Percentiles rank a stretch among this genome's conserved stretches.
These are phyloP conservation scores for Barnettozyma pratensis DNA, from an alignment of 805 yeast genomes.

Conservation along the genomic window DNA sequence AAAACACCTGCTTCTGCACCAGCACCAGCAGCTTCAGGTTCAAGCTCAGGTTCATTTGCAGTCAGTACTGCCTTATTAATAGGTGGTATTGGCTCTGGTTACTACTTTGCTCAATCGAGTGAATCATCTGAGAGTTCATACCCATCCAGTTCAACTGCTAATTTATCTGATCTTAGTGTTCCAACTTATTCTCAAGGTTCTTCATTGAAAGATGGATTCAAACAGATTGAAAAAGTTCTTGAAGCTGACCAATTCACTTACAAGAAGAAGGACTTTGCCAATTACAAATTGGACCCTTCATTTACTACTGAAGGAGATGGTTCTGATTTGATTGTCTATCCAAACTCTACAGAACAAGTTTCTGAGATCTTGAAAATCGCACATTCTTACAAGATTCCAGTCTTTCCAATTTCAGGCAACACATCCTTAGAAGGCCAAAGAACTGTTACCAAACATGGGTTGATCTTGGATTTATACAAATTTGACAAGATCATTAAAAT, in stretches of 20 bases:
- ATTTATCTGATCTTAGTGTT: neutral
- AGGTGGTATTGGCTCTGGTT: conserved; percentile 11
- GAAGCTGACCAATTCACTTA: conserved; percentile 9
- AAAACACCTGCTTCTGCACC: neutral
- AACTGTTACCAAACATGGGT: conserved; percentile 61
- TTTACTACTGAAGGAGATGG: conserved; percentile 32
- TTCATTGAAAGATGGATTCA: conserved; percentile 9
- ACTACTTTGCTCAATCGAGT: conserved; percentile 2
- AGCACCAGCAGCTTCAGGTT: neutral
- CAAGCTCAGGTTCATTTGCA: too few relatives aligned
- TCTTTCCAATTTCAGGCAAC: conserved; percentile 72
- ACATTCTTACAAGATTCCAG: conserved; percentile 55
- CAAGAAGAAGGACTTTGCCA: conserved; percentile 10
- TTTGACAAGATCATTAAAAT: conserved; percentile 54
- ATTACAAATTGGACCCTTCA: conserved; percentile 3
- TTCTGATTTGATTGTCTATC: conserved; percentile 52
- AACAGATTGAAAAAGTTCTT: conserved; percentile 9
- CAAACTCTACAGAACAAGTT: conserved; percentile 61
- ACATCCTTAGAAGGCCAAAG: conserved; percentile 81
- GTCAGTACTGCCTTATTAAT: conserved; percentile 1
- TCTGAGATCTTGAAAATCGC: conserved; percentile 57
- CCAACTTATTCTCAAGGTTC: conserved; percentile 13
- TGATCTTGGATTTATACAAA: conserved; percentile 56
- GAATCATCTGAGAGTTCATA: neutral
- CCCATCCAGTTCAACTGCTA: conserved; percentile 1